A percentile compares a stretch with the other conserved stretches of the same genome.
These are phyloP conservation scores for Porphyridium purpureum DNA, from an alignment of 23 red algal genomes.

Conservation along the genomic window DNA sequence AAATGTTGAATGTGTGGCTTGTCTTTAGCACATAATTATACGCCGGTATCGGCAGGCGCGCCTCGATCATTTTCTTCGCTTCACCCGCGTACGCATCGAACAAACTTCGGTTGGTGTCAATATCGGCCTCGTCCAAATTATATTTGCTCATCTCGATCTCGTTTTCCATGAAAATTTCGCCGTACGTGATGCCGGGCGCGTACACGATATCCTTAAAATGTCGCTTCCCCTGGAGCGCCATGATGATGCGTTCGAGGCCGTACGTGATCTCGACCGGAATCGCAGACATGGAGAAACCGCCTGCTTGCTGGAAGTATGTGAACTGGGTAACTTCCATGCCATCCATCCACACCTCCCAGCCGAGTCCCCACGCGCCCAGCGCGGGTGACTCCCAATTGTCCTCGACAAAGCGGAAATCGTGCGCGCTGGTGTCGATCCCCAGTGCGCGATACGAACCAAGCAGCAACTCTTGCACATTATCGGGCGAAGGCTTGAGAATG, in stretches of 20 bases:
- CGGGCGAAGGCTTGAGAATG: slow-evolving; percentile 83
- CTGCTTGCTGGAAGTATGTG: slow-evolving; percentile 98
- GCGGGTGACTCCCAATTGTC: slow-evolving; percentile 98
- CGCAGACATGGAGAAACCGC: slow-evolving; percentile 51
- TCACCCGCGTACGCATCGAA: slow-evolving; percentile 72
- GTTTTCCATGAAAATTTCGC: slow-evolving; percentile 78
- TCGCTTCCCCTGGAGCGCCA: slow-evolving; percentile 47
- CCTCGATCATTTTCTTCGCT: slow-evolving; percentile 41
- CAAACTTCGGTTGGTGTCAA: slow-evolving; percentile 41
- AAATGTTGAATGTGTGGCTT: slow-evolving; percentile 91
- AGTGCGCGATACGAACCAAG: slow-evolving; percentile 74
- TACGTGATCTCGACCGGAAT: slow-evolving; percentile 94
- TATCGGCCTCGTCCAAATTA: slow-evolving; percentile 80
- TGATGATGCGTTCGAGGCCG: slow-evolving; percentile 91
- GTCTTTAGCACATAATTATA: slow-evolving; percentile 84
- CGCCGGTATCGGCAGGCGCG: slow-evolving; percentile 67
- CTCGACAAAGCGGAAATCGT: slow-evolving; percentile 97
- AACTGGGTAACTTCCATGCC: slow-evolving; percentile 98
- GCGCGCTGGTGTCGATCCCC: slow-evolving; percentile 67
- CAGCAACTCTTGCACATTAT: slow-evolving; percentile 81
- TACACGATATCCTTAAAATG: slow-evolving; percentile 98
- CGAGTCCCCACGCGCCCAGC: slow-evolving; percentile 96
- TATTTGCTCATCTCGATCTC: slow-evolving; percentile 96
- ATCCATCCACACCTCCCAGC: slow-evolving; percentile 98
- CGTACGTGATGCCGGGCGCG: slow-evolving; percentile 37